phyloP scores from a whole-genome alignment of 2,329 filamentous ascomycete species.

The Alternaria gaisen region DNA sequence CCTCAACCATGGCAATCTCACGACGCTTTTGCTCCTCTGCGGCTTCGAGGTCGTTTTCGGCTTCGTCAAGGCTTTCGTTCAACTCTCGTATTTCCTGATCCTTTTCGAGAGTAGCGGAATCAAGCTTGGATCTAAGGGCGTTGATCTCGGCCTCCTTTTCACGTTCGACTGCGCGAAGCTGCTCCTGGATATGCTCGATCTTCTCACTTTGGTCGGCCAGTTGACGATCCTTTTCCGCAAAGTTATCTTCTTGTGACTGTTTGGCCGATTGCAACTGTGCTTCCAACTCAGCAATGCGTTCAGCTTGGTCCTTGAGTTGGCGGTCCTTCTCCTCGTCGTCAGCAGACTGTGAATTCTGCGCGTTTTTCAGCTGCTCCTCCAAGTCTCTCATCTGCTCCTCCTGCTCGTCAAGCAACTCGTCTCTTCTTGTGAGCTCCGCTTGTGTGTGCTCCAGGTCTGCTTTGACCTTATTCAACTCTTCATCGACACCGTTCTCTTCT shows the following conservation, averaged over 20 bases:
- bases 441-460: constrained; percentile 47
- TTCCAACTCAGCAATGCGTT: constrained; percentile 41
- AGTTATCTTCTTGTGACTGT: constrained; percentile 31
- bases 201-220: constrained; percentile 46
- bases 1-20: constrained; percentile 41
- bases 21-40: constrained; percentile 41
- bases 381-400: constrained; percentile 50
- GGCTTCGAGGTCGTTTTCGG: constrained; percentile 39
- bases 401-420: constrained; percentile 49
- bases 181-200: constrained; percentile 47
- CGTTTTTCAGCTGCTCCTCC: constrained; percentile 41
- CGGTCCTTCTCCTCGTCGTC: constrained; percentile 45
- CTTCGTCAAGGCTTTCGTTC: constrained; percentile 51
- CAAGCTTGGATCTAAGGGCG: constrained; percentile 52
- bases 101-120: constrained; percentile 48
- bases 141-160: constrained; percentile 56
- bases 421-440: constrained; percentile 45
- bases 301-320: constrained; percentile 39
- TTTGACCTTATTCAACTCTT: constrained; percentile 49
- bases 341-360: constrained; percentile 40
- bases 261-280: constrained; percentile 37
- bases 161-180: constrained; percentile 33
- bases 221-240: constrained; percentile 39
- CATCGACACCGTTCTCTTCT: constrained; percentile 39
- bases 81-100: constrained; percentile 62